Conservation (phyloP, 495 filamentous ascomycete species). For the Podospora tetraspora region DNA sequence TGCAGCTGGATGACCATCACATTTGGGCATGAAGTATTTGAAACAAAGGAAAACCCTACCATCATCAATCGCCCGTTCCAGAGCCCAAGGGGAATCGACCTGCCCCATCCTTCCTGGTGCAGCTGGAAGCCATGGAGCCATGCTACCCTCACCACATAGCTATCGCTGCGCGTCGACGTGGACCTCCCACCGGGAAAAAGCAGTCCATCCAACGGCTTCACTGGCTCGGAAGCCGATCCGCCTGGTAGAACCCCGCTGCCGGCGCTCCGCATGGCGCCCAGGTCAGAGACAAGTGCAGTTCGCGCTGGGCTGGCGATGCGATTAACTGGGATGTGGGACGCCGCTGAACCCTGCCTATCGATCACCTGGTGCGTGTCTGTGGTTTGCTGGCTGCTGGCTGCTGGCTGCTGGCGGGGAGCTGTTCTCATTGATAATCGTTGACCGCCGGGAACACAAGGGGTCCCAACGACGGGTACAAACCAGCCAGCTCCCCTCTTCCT, state of each 20-base stretch:
- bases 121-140: background rate
- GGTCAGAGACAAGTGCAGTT: background rate
- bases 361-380: slow-evolving; percentile 24
- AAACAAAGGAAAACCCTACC: background rate
- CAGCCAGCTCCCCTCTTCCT: background rate
- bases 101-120: background rate
- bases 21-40: background rate
- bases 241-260: background rate
- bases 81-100: background rate
- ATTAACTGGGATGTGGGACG: background rate
- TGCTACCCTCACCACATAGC: background rate
- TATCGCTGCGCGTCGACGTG: background rate
- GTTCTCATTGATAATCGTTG: background rate
- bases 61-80: background rate
- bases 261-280: background rate
- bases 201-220: background rate
- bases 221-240: background rate
- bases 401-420: background rate
- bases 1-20: background rate
- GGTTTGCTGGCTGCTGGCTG: background rate
- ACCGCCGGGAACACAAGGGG: slow-evolving; percentile 8
- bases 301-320: background rate
- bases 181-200: background rate
- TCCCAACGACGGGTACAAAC: background rate
- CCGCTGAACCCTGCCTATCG: slow-evolving; percentile 20